A percentile compares a stretch with the other conserved stretches of the same genome.
phyloP scores from a whole-genome alignment of 164 flowering plant species.

The Vitis rotundifolia region DNA sequence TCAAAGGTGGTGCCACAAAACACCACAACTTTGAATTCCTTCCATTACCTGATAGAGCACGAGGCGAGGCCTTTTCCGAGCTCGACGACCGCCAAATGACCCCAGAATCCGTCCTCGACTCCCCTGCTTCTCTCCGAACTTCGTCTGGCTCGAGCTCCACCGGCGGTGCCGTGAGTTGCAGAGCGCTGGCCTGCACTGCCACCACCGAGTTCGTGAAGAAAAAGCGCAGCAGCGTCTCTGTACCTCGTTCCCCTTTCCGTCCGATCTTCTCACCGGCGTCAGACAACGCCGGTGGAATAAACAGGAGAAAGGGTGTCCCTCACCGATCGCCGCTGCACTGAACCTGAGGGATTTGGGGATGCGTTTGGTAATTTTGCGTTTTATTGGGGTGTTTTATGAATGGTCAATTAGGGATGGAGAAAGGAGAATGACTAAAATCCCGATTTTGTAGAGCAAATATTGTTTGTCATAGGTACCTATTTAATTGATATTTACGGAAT shows the following conservation, averaged over 20 bases:
- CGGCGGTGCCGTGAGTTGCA: slow-evolving; percentile 8
- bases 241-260: not conserved
- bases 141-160: slow-evolving; percentile 12
- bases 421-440: not conserved
- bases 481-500: not conserved
- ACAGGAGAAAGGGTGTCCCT: slow-evolving; percentile 21
- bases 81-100: slow-evolving; percentile 5
- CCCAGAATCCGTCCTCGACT: slow-evolving; percentile 13
- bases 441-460: not conserved
- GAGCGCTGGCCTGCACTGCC: slow-evolving; percentile 3
- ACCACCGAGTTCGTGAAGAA: slow-evolving; percentile 16
- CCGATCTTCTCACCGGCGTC: slow-evolving; percentile 4
- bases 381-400: not conserved
- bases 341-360: not conserved
- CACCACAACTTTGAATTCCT: slow-evolving; percentile 2
- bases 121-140: slow-evolving; percentile 1
- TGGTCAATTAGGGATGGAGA: not conserved
- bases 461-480: not conserved
- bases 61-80: not conserved
- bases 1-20: not conserved
- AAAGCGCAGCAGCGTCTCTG: slow-evolving; percentile 17
- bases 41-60: not conserved
- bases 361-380: not conserved
- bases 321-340: slow-evolving; percentile 22
- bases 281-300: not conserved